Conservation (phyloP, 2,329 filamentous ascomycete genomes). For the Penicillium palitans region DNA sequence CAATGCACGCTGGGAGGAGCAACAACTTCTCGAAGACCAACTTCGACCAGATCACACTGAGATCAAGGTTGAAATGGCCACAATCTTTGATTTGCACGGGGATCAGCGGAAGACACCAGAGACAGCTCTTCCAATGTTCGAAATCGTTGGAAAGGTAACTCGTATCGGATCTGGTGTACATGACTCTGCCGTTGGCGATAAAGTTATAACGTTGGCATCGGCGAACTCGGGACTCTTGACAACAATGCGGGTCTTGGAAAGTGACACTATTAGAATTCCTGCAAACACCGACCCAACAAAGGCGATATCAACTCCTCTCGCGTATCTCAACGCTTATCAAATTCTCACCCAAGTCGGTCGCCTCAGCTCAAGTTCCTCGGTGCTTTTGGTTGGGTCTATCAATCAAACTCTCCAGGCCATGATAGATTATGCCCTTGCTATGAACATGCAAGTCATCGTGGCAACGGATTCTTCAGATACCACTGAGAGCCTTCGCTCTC, state of each 20-base stretch:
- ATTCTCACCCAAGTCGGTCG: constrained; percentile 17
- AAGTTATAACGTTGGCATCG: constrained; percentile 15
- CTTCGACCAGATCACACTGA: constrained; percentile 13
- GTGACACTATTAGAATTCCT: constrained; percentile 16
- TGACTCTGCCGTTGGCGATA: constrained; percentile 16
- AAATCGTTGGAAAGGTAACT: constrained; percentile 15
- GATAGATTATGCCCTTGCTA: constrained; percentile 18
- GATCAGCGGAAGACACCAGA: constrained; percentile 12
- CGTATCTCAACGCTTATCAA: constrained; percentile 17
- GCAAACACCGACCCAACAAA: constrained; percentile 10
- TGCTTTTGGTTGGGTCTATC: constrained; percentile 16
- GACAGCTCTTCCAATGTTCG: constrained; percentile 17
- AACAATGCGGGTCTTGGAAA: constrained; percentile 12
- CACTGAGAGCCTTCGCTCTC: constrained; percentile 8
- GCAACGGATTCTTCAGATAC: constrained; percentile 15
- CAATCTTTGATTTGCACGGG: constrained; percentile 14
- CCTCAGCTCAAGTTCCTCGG: constrained; percentile 11
- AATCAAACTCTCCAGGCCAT: constrained; percentile 18
- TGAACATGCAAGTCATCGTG: constrained; percentile 18
- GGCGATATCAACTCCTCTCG: constrained; percentile 17
- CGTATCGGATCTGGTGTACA: constrained; percentile 14
- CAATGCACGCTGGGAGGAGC: constrained; percentile 14
- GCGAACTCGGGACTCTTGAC: constrained; percentile 13
- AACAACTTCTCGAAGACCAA: background rate
- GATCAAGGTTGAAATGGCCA: constrained; percentile 18